A percentile compares a stretch with the other conserved stretches of the same genome.
These are phyloP conservation scores for Paspalum notatum DNA, from an alignment of 176 grass and related monocot species.

Conservation along the genomic window DNA sequence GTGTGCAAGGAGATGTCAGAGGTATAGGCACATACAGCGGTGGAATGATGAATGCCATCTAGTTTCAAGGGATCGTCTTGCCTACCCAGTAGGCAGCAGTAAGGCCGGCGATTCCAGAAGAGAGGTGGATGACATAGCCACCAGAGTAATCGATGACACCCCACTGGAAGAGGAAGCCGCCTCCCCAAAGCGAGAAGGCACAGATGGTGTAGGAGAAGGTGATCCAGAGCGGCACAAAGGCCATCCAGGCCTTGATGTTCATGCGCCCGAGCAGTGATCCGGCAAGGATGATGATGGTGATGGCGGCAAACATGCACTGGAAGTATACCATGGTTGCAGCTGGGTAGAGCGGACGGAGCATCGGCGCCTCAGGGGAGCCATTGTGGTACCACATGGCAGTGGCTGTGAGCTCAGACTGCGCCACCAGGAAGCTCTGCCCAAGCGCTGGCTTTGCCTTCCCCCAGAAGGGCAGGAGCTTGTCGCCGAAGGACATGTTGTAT, in stretches of 20 bases:
- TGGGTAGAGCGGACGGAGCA: slow-evolving; percentile 52
- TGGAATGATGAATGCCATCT: background rate
- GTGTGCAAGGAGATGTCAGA: slow-evolving; percentile 22
- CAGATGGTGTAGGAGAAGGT: slow-evolving; percentile 64
- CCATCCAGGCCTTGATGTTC: slow-evolving; percentile 83
- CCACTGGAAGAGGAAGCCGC: slow-evolving; percentile 76
- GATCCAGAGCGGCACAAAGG: slow-evolving; percentile 76
- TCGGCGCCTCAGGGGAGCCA: slow-evolving; percentile 7
- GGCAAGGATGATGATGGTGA: slow-evolving; percentile 66
- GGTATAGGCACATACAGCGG: background rate
- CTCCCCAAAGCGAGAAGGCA: slow-evolving; percentile 73
- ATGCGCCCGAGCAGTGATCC: slow-evolving; percentile 67
- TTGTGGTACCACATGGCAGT: slow-evolving; percentile 31
- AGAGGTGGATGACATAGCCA: slow-evolving; percentile 74
- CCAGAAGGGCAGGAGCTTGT: slow-evolving; percentile 74
- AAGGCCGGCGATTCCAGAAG: slow-evolving; percentile 59
- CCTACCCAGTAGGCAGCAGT: slow-evolving; percentile 78
- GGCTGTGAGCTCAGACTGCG: slow-evolving; percentile 47
- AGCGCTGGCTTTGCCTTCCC: slow-evolving; percentile 51
- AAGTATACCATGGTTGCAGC: slow-evolving; percentile 69
- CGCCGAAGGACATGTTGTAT: slow-evolving; percentile 68
- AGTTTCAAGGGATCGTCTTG: background rate
- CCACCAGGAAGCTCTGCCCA: slow-evolving; percentile 55
- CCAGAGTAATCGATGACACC: slow-evolving; percentile 79
- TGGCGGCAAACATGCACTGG: slow-evolving; percentile 66